Evolutionary conservation across 2,329 filamentous ascomycete genomes (phyloP).

Genomic region (Magnaporthiopsis incrustans): DNA sequence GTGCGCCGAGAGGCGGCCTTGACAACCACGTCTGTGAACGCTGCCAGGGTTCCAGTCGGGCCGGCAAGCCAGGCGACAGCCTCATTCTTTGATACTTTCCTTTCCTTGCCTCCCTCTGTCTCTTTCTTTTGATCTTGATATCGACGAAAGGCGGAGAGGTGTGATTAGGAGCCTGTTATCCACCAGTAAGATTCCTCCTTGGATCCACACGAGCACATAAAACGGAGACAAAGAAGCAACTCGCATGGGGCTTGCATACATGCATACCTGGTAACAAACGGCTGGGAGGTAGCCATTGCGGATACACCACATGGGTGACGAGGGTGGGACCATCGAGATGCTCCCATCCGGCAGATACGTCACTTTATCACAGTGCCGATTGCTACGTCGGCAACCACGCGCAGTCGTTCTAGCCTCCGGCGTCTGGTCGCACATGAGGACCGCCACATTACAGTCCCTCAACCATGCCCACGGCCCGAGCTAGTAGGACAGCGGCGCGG

Average conservation of each 20-base stretch:
- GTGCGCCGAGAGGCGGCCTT: background rate
- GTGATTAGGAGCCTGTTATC: background rate
- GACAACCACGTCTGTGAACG: background rate
- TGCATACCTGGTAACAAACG: background rate
- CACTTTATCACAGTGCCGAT: background rate
- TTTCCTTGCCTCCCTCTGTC: background rate
- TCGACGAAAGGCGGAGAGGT: background rate
- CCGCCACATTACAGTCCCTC: background rate
- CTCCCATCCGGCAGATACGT: background rate
- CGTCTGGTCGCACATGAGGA: background rate
- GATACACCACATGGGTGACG: background rate
- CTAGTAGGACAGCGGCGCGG: background rate
- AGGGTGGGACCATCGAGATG: background rate
- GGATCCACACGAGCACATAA: background rate
- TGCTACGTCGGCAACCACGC: background rate
- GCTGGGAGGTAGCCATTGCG: background rate
- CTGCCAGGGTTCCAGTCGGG: background rate
- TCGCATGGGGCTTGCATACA: background rate
- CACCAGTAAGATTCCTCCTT: background rate
- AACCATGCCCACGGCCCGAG: background rate
- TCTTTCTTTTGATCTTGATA: background rate
- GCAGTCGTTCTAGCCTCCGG: background rate
- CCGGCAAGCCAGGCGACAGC: background rate
- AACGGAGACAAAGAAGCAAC: background rate
- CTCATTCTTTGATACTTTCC: background rate